A percentile compares a stretch with the other conserved stretches of the same genome.
These are phyloP conservation scores for Maudiozyma humilis DNA, from an alignment of 1,139 yeast genomes.

Conservation along the genomic window DNA sequence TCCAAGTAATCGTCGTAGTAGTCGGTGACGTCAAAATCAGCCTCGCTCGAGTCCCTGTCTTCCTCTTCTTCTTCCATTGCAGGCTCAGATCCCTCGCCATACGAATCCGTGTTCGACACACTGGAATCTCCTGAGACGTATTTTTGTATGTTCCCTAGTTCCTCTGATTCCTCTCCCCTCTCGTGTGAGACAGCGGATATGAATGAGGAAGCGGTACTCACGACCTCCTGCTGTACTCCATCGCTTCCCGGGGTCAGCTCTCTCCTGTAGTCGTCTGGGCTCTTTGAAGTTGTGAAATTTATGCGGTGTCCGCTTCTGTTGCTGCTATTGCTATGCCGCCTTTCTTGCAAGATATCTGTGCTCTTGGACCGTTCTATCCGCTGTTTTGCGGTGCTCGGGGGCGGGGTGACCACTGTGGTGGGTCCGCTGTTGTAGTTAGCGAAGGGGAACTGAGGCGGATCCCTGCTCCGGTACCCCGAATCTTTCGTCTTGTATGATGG, in stretches of 20 bases:
- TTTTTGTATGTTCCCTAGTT: not conserved
- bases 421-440: not conserved
- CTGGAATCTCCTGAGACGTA: not conserved
- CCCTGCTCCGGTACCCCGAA: no score
- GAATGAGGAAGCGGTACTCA: not conserved
- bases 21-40: slow-evolving; percentile 14
- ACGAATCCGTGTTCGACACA: no score
- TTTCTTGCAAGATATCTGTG: not conserved
- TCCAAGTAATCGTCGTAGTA: slow-evolving; percentile 16
- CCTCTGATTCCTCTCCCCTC: no score
- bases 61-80: not conserved
- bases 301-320: slow-evolving; percentile 9
- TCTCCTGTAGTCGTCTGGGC: slow-evolving; percentile 11
- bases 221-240: not conserved
- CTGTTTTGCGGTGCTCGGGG: no score
- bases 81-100: no score
- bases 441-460: slow-evolving; percentile 1
- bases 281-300: slow-evolving; percentile 23
- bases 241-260: no score
- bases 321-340: not conserved
- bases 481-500: no score
- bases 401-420: no score
- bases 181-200: not conserved
- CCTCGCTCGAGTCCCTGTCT: slow-evolving; percentile 8
- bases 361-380: no score